Base-by-base conservation (phyloP, 306 rosid genomes). In the Urtica urens region DNA sequence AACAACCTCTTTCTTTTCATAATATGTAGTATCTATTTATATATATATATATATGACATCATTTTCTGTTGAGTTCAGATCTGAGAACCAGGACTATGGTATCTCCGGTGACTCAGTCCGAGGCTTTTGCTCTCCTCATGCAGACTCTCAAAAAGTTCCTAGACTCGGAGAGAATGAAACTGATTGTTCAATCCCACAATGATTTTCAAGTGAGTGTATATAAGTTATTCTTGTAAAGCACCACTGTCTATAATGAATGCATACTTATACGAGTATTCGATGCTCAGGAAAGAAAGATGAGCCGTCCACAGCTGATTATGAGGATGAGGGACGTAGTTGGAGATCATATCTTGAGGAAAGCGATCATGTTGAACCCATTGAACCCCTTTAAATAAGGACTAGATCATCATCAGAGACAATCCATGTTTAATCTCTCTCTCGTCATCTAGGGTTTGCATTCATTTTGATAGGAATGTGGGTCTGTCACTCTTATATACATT, bases 121-220 rank as follows among this genome's bases (percentile, higher is more conserved):
- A 68, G 59, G 49, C 28, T n/a, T 68, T 75, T 65, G 66, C 75
- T 11, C 12, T 45, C 45, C 21, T 82, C n/a, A 47, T 82, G 28
- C 29, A 58, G 11, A 41, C 24, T 4, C 76, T 76, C 20, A 53
- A 81, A 3, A 58, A 26, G 47, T 28, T 57, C 38, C 29, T 79
- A 35, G 46, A 51, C 18, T 64, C 79, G 12, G 14, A 66, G 6
- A 60, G 46, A 37, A 68, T 76, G 74, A 47, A 20, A 16, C 39
- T 38, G 58, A 42, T 82, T 35, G 47, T 28, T 7, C 58, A 61
- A 53, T 43, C 33, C 45, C 55, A 64, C 26, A 29, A 68, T 0
- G 58, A 46, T 62, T 76, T 56, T 66, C 35, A 37, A 27, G 93
- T 82, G 55, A 60, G 67, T 66, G 7, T 26, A 14, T 18, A 7